These are phyloP conservation scores for Neobulgaria alba DNA, from an alignment of 2,329 filamentous ascomycete genomes.

Conservation along the genomic window DNA sequence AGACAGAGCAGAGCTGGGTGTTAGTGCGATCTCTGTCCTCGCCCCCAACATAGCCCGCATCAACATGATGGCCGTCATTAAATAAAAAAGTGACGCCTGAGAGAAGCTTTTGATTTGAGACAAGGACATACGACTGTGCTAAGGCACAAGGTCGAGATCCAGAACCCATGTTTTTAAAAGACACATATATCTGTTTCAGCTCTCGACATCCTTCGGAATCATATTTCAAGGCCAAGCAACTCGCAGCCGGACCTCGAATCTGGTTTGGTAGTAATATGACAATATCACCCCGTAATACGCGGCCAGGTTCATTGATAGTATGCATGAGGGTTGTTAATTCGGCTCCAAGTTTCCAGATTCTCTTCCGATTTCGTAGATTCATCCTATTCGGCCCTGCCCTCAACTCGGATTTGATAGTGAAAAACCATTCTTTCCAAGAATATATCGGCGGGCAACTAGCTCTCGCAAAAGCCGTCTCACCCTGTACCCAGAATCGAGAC, in stretches of 20 bases:
- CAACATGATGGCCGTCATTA: conserved; percentile 1
- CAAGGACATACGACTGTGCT: conserved; percentile 3
- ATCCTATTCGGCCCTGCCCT: conserved; percentile 3
- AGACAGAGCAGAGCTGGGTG: not conserved
- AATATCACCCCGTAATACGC: conserved; percentile 1
- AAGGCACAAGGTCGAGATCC: conserved; percentile 5
- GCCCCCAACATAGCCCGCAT: conserved; percentile 7
- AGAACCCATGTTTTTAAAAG: conserved; percentile 1
- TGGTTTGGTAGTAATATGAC: not conserved
- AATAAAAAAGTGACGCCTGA: conserved; percentile 8
- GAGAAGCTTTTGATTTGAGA: conserved; percentile 5
- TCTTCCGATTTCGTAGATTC: conserved; percentile 8
- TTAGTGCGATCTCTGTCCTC: not conserved
- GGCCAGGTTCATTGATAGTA: conserved; percentile 2
- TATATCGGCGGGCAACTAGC: not conserved
- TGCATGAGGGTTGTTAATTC: conserved; percentile 1
- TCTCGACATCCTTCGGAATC: conserved; percentile 6
- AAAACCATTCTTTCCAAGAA: conserved; percentile 10
- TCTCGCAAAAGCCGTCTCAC: conserved; percentile 7
- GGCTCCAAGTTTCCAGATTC: conserved; percentile 7
- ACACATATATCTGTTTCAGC: conserved; percentile 5
- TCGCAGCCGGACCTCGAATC: conserved; percentile 2
- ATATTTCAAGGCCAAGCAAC: conserved; percentile 3
- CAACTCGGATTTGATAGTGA: conserved; percentile 6
- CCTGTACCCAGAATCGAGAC: conserved; percentile 7